phyloP scores from a whole-genome alignment of 352 stramenopile species.

The Lagenidium giganteum region DNA sequence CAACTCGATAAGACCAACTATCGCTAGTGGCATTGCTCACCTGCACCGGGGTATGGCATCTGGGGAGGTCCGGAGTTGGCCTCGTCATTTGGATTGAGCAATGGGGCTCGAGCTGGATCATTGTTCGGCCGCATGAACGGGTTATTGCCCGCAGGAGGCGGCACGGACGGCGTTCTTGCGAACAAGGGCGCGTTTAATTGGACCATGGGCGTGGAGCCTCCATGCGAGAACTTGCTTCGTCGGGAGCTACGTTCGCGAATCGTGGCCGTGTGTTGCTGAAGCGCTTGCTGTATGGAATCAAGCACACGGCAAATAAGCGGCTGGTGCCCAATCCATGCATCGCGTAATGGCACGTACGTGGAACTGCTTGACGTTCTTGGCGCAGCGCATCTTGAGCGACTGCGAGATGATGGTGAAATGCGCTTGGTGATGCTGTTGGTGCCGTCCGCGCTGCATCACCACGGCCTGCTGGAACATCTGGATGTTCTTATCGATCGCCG shows the following conservation, averaged over 20 bases:
- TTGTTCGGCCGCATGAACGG: slow-evolving; percentile 4
- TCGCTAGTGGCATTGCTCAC: slow-evolving; percentile 4
- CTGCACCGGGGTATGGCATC: too few relatives aligned
- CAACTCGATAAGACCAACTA: neutral
- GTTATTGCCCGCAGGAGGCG: slow-evolving; percentile 4
- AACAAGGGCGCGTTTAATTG: slow-evolving; percentile 78
- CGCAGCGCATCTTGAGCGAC: slow-evolving; percentile 75
- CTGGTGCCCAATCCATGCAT: neutral
- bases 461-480: slow-evolving; percentile 60
- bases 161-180: slow-evolving; percentile 29
- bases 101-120: slow-evolving; percentile 9
- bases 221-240: slow-evolving; percentile 80
- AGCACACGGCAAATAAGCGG: slow-evolving; percentile 3
- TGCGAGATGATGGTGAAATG: slow-evolving; percentile 77
- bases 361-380: slow-evolving; percentile 77
- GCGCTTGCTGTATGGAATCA: slow-evolving; percentile 22
- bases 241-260: slow-evolving; percentile 74
- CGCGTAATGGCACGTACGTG: slow-evolving; percentile 33
- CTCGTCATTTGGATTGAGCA: slow-evolving; percentile 15
- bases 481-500: slow-evolving; percentile 57
- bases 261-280: slow-evolving; percentile 31
- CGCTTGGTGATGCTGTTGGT: slow-evolving; percentile 69
- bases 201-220: slow-evolving; percentile 64
- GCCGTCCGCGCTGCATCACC: slow-evolving; percentile 34
- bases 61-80: slow-evolving; percentile 3